Percentiles rank a stretch among this genome's conserved stretches.
phyloP scores from a whole-genome alignment of 805 yeast species.

The Scheffersomyces amazonensis region DNA sequence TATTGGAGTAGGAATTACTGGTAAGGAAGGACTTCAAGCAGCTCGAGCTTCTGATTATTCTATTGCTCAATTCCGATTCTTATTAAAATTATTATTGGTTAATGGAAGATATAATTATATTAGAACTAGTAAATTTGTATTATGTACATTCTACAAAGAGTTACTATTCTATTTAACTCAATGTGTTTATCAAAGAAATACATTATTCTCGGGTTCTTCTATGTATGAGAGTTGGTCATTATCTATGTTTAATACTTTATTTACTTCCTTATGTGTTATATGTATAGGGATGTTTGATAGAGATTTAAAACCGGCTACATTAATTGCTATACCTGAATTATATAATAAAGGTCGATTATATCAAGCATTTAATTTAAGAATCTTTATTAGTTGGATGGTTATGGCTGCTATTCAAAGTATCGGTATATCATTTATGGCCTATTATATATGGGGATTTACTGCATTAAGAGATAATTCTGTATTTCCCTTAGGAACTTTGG shows the following conservation, averaged over 20 bases:
- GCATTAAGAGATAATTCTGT: slow-evolving; percentile 71
- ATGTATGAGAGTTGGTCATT: slow-evolving; percentile 94
- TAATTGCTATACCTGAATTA: slow-evolving; percentile 88
- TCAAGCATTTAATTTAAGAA: slow-evolving; percentile 65
- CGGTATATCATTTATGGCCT: slow-evolving; percentile 63
- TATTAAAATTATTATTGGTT: slow-evolving; percentile 79
- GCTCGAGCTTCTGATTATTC: slow-evolving; percentile 94
- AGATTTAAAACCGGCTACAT: slow-evolving; percentile 83
- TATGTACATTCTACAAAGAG: slow-evolving; percentile 94
- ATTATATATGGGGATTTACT: slow-evolving; percentile 67
- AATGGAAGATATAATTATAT: slow-evolving; percentile 96
- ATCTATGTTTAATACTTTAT: slow-evolving; percentile 94
- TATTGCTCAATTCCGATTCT: slow-evolving; percentile 87
- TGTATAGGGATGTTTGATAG: slow-evolving; percentile 95
- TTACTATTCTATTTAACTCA: slow-evolving; percentile 86
- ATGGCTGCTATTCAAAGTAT: slow-evolving; percentile 73
- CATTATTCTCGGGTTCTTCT: slow-evolving; percentile 90
- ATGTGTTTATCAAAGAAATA: slow-evolving; percentile 78
- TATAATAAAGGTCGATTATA: slow-evolving; percentile 74
- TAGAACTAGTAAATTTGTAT: slow-evolving; percentile 85
- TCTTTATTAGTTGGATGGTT: slow-evolving; percentile 76
- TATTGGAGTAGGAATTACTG: slow-evolving; percentile 96
- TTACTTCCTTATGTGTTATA: slow-evolving; percentile 88
- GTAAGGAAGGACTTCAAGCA: slow-evolving; percentile 95
- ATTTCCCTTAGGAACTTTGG: slow-evolving; percentile 76